Percentiles rank a stretch among this genome's conserved stretches.
phyloP scores from a whole-genome alignment of 305 asterid genomes.

The Solanum hybrid region DNA sequence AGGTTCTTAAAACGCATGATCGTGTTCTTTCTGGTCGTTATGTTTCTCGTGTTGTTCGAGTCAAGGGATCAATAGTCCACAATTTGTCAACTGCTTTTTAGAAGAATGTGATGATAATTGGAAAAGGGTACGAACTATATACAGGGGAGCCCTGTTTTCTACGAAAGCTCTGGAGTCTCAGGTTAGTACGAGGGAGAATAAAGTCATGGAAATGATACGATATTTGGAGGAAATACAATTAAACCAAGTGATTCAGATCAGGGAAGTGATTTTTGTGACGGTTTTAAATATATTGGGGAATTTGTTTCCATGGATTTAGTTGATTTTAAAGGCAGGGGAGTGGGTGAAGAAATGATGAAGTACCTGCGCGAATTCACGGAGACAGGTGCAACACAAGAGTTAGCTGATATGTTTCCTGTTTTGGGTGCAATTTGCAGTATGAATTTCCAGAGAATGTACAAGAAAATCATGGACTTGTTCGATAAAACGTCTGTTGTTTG shows the following conservation, averaged over 20 bases:
- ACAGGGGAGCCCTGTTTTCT: constrained; percentile 22
- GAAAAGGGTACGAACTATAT: not conserved
- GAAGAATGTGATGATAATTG: not conserved
- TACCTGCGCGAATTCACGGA: not conserved
- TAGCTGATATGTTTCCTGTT: not conserved
- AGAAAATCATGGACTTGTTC: not conserved
- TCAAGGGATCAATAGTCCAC: not conserved
- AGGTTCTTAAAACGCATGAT: constrained; percentile 22
- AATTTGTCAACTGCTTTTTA: not conserved
- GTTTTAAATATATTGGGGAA: not conserved
- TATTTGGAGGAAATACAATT: not conserved
- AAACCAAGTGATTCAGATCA: not conserved
- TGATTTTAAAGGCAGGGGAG: not conserved
- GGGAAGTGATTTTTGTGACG: not conserved
- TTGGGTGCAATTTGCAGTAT: not conserved
- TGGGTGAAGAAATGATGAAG: not conserved
- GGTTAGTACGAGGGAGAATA: not conserved
- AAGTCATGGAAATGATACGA: not conserved
- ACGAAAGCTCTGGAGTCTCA: constrained; percentile 12
- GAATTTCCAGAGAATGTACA: not conserved
- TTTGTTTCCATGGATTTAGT: not conserved
- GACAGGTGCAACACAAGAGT: not conserved
- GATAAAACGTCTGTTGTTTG: not conserved
- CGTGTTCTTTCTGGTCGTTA: constrained; percentile 14
- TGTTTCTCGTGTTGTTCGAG: constrained; percentile 7